A percentile compares a stretch with the other conserved stretches of the same genome.
These are phyloP conservation scores for Fusarium hostae DNA, from an alignment of 2,329 filamentous ascomycete genomes.

Conservation along the genomic window DNA sequence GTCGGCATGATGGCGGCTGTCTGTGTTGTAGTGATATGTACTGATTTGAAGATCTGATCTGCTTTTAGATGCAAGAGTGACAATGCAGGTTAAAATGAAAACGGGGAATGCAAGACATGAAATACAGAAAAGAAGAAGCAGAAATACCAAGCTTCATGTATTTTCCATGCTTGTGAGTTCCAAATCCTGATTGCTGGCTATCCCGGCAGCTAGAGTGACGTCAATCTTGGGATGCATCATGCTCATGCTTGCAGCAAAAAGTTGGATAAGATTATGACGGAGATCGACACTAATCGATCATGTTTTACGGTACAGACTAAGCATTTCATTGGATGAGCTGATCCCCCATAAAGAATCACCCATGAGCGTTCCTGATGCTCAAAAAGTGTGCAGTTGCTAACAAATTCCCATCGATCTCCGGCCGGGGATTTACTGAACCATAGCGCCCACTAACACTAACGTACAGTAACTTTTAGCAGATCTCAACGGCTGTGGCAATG, in stretches of 20 bases:
- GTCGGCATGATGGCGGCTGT: slow-evolving; percentile 40
- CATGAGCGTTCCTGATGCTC: slow-evolving; percentile 12
- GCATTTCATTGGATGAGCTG: slow-evolving; percentile 9
- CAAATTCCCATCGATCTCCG: neutral
- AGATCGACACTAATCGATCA: slow-evolving; percentile 37
- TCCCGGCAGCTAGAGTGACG: slow-evolving; percentile 40
- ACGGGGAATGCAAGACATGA: slow-evolving; percentile 19
- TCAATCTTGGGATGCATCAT: slow-evolving; percentile 33
- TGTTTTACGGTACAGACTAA: slow-evolving; percentile 6
- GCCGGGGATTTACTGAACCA: slow-evolving; percentile 11
- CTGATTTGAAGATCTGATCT: slow-evolving; percentile 4
- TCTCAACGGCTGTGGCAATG: slow-evolving; percentile 11
- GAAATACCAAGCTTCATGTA: slow-evolving; percentile 23
- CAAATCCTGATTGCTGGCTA: slow-evolving; percentile 46
- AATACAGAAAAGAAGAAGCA: slow-evolving; percentile 6
- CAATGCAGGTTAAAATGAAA: neutral
- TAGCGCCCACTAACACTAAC: slow-evolving; percentile 10
- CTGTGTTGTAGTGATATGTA: slow-evolving; percentile 1
- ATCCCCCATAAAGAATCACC: neutral
- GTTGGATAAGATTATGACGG: slow-evolving; percentile 40
- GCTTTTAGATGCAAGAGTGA: slow-evolving; percentile 5
- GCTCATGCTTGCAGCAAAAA: slow-evolving; percentile 22
- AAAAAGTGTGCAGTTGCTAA: neutral
- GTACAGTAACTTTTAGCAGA: neutral
- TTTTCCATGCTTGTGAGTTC: slow-evolving; percentile 39